Conservation (phyloP, 2,329 filamentous ascomycete genomes). For the Falciphora oryzae region DNA sequence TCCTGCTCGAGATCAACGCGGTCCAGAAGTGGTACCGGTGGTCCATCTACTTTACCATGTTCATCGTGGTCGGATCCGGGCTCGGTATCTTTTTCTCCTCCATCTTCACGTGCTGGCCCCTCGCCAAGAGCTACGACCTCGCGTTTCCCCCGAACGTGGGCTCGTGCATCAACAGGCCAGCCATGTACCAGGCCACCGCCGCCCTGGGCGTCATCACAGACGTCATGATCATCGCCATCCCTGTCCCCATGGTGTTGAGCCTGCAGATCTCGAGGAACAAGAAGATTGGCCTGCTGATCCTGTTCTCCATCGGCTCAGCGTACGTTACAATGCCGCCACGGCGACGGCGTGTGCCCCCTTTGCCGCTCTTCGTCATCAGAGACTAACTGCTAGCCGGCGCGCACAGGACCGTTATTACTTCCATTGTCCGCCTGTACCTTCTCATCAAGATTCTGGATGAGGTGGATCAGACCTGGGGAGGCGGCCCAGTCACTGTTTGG, state of each 20-base stretch:
- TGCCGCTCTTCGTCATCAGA: not conserved
- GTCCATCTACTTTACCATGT: conserved; percentile 11
- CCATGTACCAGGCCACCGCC: conserved; percentile 15
- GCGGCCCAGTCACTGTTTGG: conserved; percentile 3
- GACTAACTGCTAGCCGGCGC: not conserved
- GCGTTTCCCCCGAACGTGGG: conserved; percentile 2
- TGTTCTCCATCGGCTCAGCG: conserved; percentile 14
- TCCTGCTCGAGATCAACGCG: conserved; percentile 12
- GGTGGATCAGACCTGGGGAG: not conserved
- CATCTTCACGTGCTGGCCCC: conserved; percentile 15
- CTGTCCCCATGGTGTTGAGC: conserved; percentile 10
- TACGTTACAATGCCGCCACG: conserved; percentile 5
- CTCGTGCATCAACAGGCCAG: conserved; percentile 14
- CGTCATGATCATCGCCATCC: conserved; percentile 14
- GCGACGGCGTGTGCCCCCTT: no score
- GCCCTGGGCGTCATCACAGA: conserved; percentile 15
- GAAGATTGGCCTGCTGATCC: conserved; percentile 12
- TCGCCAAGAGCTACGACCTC: conserved; percentile 13
- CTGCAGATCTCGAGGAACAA: conserved; percentile 12
- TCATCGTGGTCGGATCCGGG: conserved; percentile 11
- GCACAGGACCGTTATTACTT: conserved; percentile 7
- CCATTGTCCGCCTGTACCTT: conserved; percentile 6
- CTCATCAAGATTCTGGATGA: conserved; percentile 1
- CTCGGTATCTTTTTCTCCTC: conserved; percentile 14
- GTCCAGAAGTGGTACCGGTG: conserved; percentile 11